Base-by-base conservation (phyloP, 257 asterid genomes). In the Solanum chiquidenum region DNA sequence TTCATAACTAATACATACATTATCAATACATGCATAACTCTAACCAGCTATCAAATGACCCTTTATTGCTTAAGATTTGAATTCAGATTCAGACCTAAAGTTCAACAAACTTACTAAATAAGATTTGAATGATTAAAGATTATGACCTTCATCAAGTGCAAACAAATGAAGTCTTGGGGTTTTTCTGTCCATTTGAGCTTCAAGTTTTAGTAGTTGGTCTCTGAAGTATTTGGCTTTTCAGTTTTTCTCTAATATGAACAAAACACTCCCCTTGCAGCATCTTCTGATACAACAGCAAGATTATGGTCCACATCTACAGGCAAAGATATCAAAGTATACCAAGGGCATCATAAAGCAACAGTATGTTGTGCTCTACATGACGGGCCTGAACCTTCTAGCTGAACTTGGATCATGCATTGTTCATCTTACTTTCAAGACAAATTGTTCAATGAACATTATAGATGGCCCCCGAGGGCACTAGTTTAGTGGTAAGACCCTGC, bases 291-390 rank as follows among this genome's bases (percentile, higher is more conserved):
- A 34, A 97, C 99, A 12, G 98, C 99, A 83, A 92, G 96, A 89
- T 89, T 97, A 86, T 97, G 99, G 99, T 94, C 97, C 18, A 91
- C 93, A 94, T 84, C 96, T 40, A 84, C 90, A 8, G 98, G 98
- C 33, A 95, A 95, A 91, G 98, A 95, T 86, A 94, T 97, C 72
- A 95, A 93, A 92, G 95, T 92, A 82, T 97, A 95, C 90, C 92
- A 90, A 90, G 98, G 99, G 68, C 99, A 95, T 93, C 98, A 94
- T 85, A 95, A 97, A 89, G 99, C 98, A 73, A 95, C 98, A 6
- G 96, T 97, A 23, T 95, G 98, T 49, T 97, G 99, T 90, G 99
- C 99, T 89, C 96, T 95, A 87, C 97, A 95, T 82, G 99, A 97
- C 82, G 99, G 99, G 35, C 94, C 98, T 3, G 98, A 95, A 85